Conservation (phyloP, 2,329 filamentous ascomycete species). For the Thielaviopsis ethacetica region DNA sequence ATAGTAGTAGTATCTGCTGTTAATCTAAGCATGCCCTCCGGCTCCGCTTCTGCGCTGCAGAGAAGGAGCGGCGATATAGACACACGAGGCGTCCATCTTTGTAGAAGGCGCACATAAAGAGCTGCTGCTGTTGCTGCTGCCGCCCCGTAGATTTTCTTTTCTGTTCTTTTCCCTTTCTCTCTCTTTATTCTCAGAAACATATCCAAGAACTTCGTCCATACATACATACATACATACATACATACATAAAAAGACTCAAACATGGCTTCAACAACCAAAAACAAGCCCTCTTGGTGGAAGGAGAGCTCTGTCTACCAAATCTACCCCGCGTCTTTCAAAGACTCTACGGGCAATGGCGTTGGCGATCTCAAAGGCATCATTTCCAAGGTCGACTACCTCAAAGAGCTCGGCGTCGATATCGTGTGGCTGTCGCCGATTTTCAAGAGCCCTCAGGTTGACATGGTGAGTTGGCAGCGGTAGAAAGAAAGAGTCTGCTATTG, state of each 20-base stretch:
- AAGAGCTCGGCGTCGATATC: slow-evolving; percentile 38
- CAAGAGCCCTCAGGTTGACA: slow-evolving; percentile 43
- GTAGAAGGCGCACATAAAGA: no score
- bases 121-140: no score
- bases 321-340: slow-evolving; percentile 45
- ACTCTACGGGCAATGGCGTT: slow-evolving; percentile 37
- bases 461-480: slow-evolving; percentile 22
- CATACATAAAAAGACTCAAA: neutral
- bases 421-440: slow-evolving; percentile 37
- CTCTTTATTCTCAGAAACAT: no score
- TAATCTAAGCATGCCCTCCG: no score
- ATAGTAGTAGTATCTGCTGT: no score
- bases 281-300: slow-evolving; percentile 36
- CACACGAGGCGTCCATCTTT: no score
- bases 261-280: neutral
- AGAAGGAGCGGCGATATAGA: no score
- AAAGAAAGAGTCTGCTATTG: neutral
- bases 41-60: no score
- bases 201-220: no score
- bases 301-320: slow-evolving; percentile 44
- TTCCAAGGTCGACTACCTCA: slow-evolving; percentile 37
- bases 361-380: slow-evolving; percentile 44
- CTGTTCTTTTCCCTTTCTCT: no score
- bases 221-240: no score
- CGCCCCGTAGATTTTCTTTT: no score